Evolutionary conservation across 805 yeast genomes (phyloP), one percentile per base, ranked within the genome.

Genomic region (Candida dajiaensis): DNA sequence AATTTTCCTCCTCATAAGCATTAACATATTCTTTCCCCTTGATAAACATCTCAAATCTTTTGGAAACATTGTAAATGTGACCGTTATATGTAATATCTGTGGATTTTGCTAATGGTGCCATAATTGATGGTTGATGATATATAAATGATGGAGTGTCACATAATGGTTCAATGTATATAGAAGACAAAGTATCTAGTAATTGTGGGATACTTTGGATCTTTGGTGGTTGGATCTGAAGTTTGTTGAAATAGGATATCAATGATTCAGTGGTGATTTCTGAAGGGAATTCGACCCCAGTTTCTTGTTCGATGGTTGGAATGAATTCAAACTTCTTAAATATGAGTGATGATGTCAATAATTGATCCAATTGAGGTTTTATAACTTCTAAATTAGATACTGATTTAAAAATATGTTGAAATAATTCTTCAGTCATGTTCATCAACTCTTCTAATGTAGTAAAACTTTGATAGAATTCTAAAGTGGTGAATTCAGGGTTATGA

Each of bases 1-100:
- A 80, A 64, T 94, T 94, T 60, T 94, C 98, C 65, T 94, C 99
- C 56, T 94, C 99, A 62, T 94, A 94, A 0, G 98, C 96, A 62
- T 94, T 94, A 22, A 84, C 85, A 51, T 81, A 83, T 64, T 94
- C 99, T 51, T 76, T 75, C 0, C 94, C 90, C 38, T 74, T 67
- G 46, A 94, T 81, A 58, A 87, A 89, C 41, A 94, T 64, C 66
- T 94, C 99, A 61, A 92, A 94, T 41, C 99, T 66, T 41, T 78
- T 73, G 0, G 95, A 83, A 6, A 72, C 59, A 10, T 68, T 71
- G 46, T 67, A 72, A 2, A 46, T 36, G 7, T 36, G 25, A 19
- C 25, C 50, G 15, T 72, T 38, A 49, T 70, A 69, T 0, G 42
- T 43, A 18, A 64, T 45, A 0, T 25, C 41, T 0, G 69, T 59